Evolutionary conservation across 768 basidiomycete genomes (phyloP).

Genomic region (Lentinula lateritia): DNA sequence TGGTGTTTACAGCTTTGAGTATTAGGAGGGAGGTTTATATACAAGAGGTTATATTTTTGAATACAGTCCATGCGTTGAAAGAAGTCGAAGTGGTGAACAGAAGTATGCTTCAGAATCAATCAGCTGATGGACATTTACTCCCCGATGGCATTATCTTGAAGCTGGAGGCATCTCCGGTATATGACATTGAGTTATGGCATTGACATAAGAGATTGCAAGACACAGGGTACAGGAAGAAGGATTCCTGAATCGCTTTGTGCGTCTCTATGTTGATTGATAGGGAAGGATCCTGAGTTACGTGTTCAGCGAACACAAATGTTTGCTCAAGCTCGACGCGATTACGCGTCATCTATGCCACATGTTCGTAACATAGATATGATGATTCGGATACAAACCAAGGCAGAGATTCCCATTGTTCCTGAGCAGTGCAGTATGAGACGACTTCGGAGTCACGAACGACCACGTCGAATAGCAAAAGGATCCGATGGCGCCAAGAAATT

Average conservation of each 20-base stretch:
- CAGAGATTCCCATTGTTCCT: conserved; percentile 5
- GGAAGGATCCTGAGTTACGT: too few relatives aligned
- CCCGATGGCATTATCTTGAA: neutral
- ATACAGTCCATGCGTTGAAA: neutral
- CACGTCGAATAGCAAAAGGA: neutral
- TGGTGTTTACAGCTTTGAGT: neutral
- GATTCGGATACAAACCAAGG: neutral
- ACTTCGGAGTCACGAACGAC: neutral
- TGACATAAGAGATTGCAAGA: neutral
- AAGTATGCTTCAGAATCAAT: neutral
- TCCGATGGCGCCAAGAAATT: neutral
- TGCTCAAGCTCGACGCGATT: neutral
- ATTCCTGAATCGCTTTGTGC: too few relatives aligned
- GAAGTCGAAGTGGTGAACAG: neutral
- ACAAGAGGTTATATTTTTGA: neutral
- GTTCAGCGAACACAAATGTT: neutral
- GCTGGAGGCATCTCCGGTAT: neutral
- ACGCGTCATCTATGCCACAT: neutral
- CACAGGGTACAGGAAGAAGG: neutral
- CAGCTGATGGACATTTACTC: neutral
- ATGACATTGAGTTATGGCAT: neutral
- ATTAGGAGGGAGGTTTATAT: neutral
- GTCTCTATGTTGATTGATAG: too few relatives aligned
- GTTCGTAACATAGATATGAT: neutral
- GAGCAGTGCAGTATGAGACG: neutral